Conservation (phyloP, 2,329 filamentous ascomycete species). For the Aspergillus phoenicis region DNA sequence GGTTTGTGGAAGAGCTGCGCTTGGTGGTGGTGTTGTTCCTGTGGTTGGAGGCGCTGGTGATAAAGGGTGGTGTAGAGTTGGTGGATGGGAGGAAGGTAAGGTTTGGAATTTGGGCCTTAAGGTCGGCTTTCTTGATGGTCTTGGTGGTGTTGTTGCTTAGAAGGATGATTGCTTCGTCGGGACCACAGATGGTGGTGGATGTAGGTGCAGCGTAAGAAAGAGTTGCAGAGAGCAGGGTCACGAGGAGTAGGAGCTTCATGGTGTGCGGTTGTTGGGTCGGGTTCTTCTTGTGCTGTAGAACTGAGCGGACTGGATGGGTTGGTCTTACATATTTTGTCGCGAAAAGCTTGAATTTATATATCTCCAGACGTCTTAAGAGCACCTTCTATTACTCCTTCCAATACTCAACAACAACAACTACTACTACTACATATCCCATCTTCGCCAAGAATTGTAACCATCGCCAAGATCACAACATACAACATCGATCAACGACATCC, state of each 20-base stretch:
- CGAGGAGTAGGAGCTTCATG: not conserved
- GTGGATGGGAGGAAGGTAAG: constrained; percentile 1
- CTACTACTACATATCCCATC: not conserved
- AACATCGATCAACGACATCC: not conserved
- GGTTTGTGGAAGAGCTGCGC: constrained; percentile 9
- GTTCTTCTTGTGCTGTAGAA: not conserved
- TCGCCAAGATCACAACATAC: not conserved
- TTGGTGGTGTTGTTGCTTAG: constrained; percentile 15
- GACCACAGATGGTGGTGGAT: not conserved
- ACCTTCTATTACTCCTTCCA: not conserved
- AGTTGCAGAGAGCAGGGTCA: not conserved
- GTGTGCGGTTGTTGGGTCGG: not conserved
- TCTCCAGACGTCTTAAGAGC: not conserved
- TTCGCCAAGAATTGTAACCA: not conserved
- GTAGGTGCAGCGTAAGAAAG: constrained; percentile 1
- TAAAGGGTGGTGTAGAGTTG: constrained; percentile 4
- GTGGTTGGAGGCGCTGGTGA: not conserved
- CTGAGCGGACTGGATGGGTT: not conserved
- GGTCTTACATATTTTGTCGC: not conserved
- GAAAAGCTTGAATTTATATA: not conserved
- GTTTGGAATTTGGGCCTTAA: constrained; percentile 13
- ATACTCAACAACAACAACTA: not conserved
- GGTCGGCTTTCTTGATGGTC: constrained; percentile 17
- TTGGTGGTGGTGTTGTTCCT: not conserved
- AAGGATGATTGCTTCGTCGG: constrained; percentile 14